A percentile compares a stretch with the other conserved stretches of the same genome.
These are phyloP conservation scores for Flaveria ramosissima DNA, from an alignment of 129 eudicot genomes.

Conservation along the genomic window DNA sequence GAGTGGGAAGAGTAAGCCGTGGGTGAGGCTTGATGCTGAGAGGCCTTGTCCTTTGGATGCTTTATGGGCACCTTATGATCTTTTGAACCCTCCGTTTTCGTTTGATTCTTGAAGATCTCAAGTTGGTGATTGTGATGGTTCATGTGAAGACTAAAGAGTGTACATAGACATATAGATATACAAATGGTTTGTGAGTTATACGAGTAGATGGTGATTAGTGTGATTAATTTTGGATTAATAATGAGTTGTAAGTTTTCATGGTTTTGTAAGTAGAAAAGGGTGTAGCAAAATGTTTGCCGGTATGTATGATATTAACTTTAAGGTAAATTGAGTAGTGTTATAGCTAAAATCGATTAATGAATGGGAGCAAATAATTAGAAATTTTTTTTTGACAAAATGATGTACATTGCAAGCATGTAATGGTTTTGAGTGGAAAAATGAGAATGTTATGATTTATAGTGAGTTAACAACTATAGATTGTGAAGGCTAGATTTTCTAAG, in stretches of 20 bases:
- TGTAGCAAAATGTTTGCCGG: background rate
- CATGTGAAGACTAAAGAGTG: background rate
- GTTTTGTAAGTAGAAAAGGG: slow-evolving; percentile 20
- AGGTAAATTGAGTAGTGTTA: no score
- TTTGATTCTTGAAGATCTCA: slow-evolving; percentile 34
- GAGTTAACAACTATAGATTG: no score
- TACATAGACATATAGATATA: background rate
- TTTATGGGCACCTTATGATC: slow-evolving; percentile 50
- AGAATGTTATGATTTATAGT: no score
- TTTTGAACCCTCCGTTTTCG: slow-evolving; percentile 36
- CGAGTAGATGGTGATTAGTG: background rate
- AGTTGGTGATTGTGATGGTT: background rate
- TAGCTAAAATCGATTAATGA: no score
- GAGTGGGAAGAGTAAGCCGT: slow-evolving; percentile 49
- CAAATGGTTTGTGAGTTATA: slow-evolving; percentile 7
- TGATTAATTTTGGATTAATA: background rate
- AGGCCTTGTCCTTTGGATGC: slow-evolving; percentile 50
- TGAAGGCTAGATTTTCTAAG: no score
- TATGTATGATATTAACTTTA: no score
- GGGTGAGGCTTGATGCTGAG: slow-evolving; percentile 48
- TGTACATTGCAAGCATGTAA: no score
- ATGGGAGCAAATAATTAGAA: no score
- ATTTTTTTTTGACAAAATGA: no score
- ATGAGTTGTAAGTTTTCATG: slow-evolving; percentile 14
- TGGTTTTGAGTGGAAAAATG: no score